Base-by-base conservation (phyloP, 2,329 filamentous ascomycete genomes). In the Huntiella moniliformis region DNA sequence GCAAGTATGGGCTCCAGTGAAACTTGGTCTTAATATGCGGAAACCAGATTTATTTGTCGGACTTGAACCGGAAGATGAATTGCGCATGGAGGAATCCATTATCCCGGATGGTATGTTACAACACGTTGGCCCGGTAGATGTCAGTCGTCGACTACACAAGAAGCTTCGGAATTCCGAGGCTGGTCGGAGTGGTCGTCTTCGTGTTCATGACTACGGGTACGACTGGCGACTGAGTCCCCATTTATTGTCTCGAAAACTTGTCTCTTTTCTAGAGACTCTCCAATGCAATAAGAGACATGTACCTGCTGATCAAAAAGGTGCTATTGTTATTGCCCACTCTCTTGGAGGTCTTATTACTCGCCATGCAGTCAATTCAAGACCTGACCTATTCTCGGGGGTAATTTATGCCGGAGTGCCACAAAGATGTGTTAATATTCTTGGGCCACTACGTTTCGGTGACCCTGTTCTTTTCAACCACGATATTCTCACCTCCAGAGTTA, bases 1-100 rank as follows among this genome's bases (percentile, higher is more conserved):
- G n/a, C 85, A 93, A 57, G 64, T 94, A 0, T 96, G 88, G 88
- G 83, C 92, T 1, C 87, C 87, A 0, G 79, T 95, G 56, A 95
- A 95, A 60, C 79, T 94, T 22, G 87, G 88, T 1, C 64, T 96
- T 43, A 94, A 93, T 54, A 73, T 95, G 51, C 79, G 87, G 46
- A 94, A 91, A 57, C 87, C 88, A 2, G 84, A 96, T 57, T 67
- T 96, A 3, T 85, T 93, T 58, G 79, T 96, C 7, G 87, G 86
- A 0, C 63, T 95, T 4, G 71, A 82, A 11, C 74, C 74, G 2
- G 80, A 86, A 54, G 87, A 92, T 47, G 88, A 95, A 56, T 80
- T 85, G 54, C 71, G 65, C 4, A 91, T 91, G 76, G 76, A 82
- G 52, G 72, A 92, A 49, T 77, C 68, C n/a, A 85, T 96, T 50